Conservation (phyloP, 768 basidiomycete species). For the Russula dissimulans region DNA sequence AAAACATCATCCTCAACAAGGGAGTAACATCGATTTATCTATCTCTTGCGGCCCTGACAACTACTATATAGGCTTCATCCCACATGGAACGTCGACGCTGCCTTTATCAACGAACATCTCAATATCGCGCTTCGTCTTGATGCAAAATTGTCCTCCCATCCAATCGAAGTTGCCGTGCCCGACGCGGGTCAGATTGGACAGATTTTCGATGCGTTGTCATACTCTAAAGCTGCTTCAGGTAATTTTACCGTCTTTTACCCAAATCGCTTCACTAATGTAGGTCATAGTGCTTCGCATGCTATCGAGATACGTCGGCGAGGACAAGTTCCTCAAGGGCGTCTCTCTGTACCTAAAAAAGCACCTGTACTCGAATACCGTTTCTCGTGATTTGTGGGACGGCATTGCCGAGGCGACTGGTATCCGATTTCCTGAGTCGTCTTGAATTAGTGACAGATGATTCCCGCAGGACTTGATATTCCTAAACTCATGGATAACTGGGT, state of each 20-base stretch:
- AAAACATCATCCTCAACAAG: constrained; percentile 30
- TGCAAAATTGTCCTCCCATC: constrained; percentile 79
- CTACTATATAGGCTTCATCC: constrained; percentile 53
- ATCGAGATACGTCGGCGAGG: constrained; percentile 79
- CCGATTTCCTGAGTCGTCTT: neutral
- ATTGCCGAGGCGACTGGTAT: constrained; percentile 63
- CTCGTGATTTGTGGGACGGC: constrained; percentile 81
- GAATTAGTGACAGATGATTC: neutral
- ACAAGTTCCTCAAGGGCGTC: constrained; percentile 78
- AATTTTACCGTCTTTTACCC: constrained; percentile 15
- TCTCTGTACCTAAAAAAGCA: constrained; percentile 88
- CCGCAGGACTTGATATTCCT: constrained; percentile 53
- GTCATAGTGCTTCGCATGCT: constrained; percentile 84
- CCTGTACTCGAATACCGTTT: constrained; percentile 76
- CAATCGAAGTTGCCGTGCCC: constrained; percentile 85
- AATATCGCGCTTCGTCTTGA: constrained; percentile 75
- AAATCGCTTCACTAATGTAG: neutral
- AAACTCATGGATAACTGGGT: constrained; percentile 91
- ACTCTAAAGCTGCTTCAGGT: constrained; percentile 79
- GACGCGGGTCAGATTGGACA: constrained; percentile 68
- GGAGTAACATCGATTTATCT: neutral
- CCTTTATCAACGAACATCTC: constrained; percentile 74
- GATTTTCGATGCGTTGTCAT: constrained; percentile 86
- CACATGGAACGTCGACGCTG: constrained; percentile 77
- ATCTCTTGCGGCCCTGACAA: neutral